phyloP scores from a whole-genome alignment of 2,329 filamentous ascomycete species.

The Pseudopithomyces maydicus region DNA sequence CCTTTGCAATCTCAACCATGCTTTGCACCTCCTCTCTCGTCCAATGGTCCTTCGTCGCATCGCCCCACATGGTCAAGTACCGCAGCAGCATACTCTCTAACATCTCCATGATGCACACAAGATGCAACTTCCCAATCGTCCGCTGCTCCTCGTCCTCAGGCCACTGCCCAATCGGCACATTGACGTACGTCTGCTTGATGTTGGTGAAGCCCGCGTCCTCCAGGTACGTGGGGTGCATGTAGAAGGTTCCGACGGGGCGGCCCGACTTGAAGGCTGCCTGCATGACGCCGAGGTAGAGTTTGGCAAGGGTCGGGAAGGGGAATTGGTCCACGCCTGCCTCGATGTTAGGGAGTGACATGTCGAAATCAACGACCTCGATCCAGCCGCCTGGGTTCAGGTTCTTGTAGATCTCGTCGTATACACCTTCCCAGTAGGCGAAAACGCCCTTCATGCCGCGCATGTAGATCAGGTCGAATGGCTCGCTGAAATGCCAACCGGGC shows the following conservation, averaged over 20 bases:
- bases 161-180: slow-evolving; percentile 43
- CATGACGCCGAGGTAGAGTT: slow-evolving; percentile 34
- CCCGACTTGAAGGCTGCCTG: slow-evolving; percentile 48
- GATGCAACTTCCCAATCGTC: slow-evolving; percentile 40
- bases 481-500: slow-evolving; percentile 53
- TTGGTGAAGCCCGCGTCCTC: slow-evolving; percentile 52
- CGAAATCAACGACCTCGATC: slow-evolving; percentile 53
- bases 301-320: slow-evolving; percentile 32
- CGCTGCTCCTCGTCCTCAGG: slow-evolving; percentile 35
- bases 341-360: slow-evolving; percentile 27
- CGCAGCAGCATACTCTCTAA: slow-evolving; percentile 35
- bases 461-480: slow-evolving; percentile 57
- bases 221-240: slow-evolving; percentile 49
- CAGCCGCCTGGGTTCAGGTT: slow-evolving; percentile 53
- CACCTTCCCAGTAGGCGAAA: slow-evolving; percentile 52
- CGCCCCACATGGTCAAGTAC: slow-evolving; percentile 35
- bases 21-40: slow-evolving; percentile 31
- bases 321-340: slow-evolving; percentile 14
- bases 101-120: slow-evolving; percentile 40
- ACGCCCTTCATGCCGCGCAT: slow-evolving; percentile 54
- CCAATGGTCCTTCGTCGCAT: slow-evolving; percentile 31
- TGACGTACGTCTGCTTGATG: slow-evolving; percentile 46
- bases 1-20: slow-evolving; percentile 26
- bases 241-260: slow-evolving; percentile 48
- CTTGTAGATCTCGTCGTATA: slow-evolving; percentile 53